Base-by-base conservation (phyloP, 805 yeast species). In the Starmerella powellii region DNA sequence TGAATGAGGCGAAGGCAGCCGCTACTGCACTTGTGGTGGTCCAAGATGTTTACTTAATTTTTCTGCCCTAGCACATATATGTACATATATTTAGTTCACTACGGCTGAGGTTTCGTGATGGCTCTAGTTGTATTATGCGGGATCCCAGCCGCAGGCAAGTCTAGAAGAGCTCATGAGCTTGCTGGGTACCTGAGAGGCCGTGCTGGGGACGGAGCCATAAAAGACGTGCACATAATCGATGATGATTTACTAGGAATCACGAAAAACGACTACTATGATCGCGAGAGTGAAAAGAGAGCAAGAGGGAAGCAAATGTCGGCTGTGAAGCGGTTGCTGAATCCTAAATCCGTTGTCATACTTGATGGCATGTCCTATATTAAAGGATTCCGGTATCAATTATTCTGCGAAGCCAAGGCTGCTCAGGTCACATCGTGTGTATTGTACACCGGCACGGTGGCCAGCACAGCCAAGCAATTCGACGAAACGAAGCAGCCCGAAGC, bases 311-410 rank as follows among this genome's bases (percentile, higher is more conserved):
- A 87, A 54, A 78, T 87, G 64, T 74, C 94, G 0, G 95, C 94
- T 0, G 91, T 88, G 15, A 84, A 85, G 55, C 69, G 96, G 50
- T 84, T 80, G 49, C 61, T 91, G 3, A 68, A 81, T 1, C 70
- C 78, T 31, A 65, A 71, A 24, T 77, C 73, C 17, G 69, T 91
- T 23, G 96, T 91, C 1, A 76, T 91, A 15, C 67, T 91, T 40
- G 98, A 91, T 59, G 74, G 91, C 1, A 66, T 86, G 54, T 77
- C 83, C 31, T 91, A 91, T 58, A 91, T 91, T 54, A 91, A 91
- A 57, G 98, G 98, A 0, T 86, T 87, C 59, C 67, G 98, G 46
- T 91, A 91, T 62, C 98, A 91, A 61, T 66, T 91, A 40, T 86
- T 76, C 59, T 87, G 96, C 61, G 98, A 91, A 60, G 87, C 95